Conservation (phyloP, 352 stramenopile species). For the Saprolegnia parasitica region DNA sequence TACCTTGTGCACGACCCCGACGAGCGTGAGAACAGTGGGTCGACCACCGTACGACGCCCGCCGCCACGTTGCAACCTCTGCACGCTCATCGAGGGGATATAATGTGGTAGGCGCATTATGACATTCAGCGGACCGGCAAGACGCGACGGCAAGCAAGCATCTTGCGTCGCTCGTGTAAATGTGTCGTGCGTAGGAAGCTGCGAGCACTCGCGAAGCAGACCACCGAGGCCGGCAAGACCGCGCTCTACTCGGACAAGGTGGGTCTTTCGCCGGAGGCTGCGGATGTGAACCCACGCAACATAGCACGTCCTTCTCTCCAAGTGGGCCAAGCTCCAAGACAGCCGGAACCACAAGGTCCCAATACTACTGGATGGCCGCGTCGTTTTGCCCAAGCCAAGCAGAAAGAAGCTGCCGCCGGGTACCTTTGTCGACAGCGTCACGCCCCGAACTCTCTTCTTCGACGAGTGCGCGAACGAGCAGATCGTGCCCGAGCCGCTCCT, state of each 20-base stretch:
- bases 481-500: slow-evolving; percentile 66
- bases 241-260: slow-evolving; percentile 59
- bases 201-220: slow-evolving; percentile 15
- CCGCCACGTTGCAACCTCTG: too few species aligned
- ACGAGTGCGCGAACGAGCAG: slow-evolving; percentile 54
- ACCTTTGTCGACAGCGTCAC: slow-evolving; percentile 35
- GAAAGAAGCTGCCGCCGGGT: background rate
- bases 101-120: slow-evolving; percentile 46
- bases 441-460: slow-evolving; percentile 60
- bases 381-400: slow-evolving; percentile 31
- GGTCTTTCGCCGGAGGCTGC: background rate
- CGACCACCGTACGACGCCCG: too few species aligned
- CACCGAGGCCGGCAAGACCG: slow-evolving; percentile 42
- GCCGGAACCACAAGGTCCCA: slow-evolving; percentile 45
- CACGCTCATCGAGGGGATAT: background rate
- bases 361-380: slow-evolving; percentile 2
- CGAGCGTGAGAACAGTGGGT: too few species aligned
- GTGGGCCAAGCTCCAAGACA: slow-evolving; percentile 62
- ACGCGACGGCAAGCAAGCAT: slow-evolving; percentile 9
- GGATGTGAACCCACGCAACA: background rate
- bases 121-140: slow-evolving; percentile 12
- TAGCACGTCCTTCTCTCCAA: slow-evolving; percentile 60
- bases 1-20: too few species aligned
- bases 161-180: background rate
- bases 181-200: slow-evolving; percentile 15